phyloP scores from a whole-genome alignment of 371 early-diverging fungal genomes.

The Smittium culicis region DNA sequence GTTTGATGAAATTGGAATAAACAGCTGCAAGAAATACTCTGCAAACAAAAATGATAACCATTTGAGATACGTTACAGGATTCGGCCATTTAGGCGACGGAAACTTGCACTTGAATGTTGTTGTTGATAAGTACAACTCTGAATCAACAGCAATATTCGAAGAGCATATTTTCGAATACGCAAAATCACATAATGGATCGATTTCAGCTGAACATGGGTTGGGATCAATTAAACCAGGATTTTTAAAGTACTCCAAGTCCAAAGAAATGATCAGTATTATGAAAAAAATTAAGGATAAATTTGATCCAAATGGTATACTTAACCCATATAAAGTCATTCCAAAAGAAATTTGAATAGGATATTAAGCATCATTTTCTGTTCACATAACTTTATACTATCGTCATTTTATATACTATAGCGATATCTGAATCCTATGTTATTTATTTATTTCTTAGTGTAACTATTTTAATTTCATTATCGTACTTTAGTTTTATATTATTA shows the following conservation, averaged over 20 bases:
- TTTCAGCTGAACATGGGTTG: constrained; percentile 41
- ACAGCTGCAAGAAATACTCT: constrained; percentile 23
- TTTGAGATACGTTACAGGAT: constrained; percentile 54
- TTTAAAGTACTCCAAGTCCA: constrained; percentile 38
- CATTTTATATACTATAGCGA: not conserved
- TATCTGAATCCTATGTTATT: not conserved
- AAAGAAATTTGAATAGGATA: too few species aligned
- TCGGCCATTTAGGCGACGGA: constrained; percentile 86
- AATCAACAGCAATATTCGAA: constrained; percentile 45
- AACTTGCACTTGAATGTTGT: constrained; percentile 90
- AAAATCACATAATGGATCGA: constrained; percentile 38
- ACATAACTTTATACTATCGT: not conserved
- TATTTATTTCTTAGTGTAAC: not conserved
- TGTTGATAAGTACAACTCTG: constrained; percentile 40
- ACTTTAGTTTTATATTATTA: not conserved
- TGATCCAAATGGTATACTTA: constrained; percentile 72
- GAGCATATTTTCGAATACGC: constrained; percentile 87
- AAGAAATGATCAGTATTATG: constrained; percentile 42
- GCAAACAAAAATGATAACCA: not conserved
- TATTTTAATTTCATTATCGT: not conserved
- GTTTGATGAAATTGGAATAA: constrained; percentile 67
- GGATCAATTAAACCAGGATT: constrained; percentile 28
- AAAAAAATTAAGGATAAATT: constrained; percentile 48
- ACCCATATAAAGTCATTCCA: constrained; percentile 60
- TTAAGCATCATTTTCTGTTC: not conserved